Base-by-base conservation (phyloP, 139 green algal species). In the Pedinophyceae sp. region DNA sequence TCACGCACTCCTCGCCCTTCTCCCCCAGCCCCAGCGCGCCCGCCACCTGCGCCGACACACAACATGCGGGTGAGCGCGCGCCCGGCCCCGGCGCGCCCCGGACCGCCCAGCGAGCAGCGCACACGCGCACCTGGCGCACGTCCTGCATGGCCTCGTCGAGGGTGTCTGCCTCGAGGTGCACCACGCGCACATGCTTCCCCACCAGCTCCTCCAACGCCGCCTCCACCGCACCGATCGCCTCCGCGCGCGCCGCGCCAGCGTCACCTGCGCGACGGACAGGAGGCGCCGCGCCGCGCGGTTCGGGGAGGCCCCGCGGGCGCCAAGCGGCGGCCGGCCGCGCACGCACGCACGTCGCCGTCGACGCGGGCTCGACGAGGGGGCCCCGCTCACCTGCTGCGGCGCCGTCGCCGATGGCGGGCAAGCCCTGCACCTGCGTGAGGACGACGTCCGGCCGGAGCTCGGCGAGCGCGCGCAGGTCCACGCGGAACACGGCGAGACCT, bases 381-480 rank as follows among this genome's bases (percentile, higher is more conserved):
- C n/a, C n/a, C n/a, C n/a, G n/a, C n/a, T n/a, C n/a, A n/a, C n/a
- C n/a, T n/a, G n/a, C n/a, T n/a, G n/a, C n/a, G n/a, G n/a, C n/a
- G n/a, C n/a, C n/a, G n/a, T n/a, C n/a, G 10, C 34, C 4, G 20
- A 50, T 27, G 1, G 15, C 27, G 28, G 2, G 10, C 18, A 55
- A 3, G 6, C 50, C 58, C 54, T 75, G 67, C 41, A 77, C 58
- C 54, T 74, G 71, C 17, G 74, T 83, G 5, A 83, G 65, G 18
- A 83, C 60, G 10, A 84, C 70, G 26, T 80, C 66, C 2, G 75
- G 74, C 18, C 58, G 59, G 18, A 84, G 55, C 47, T 46, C 23
- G 3, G 2, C 26, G 49, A 83, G 57, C 34, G 20, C 19, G n/a
- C 64, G 58, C 17, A 65, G 10, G 26, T 75, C 45, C 20, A 69